phyloP scores from a whole-genome alignment of 2,329 filamentous ascomycete species.

The Verticillium zaregamsianum region DNA sequence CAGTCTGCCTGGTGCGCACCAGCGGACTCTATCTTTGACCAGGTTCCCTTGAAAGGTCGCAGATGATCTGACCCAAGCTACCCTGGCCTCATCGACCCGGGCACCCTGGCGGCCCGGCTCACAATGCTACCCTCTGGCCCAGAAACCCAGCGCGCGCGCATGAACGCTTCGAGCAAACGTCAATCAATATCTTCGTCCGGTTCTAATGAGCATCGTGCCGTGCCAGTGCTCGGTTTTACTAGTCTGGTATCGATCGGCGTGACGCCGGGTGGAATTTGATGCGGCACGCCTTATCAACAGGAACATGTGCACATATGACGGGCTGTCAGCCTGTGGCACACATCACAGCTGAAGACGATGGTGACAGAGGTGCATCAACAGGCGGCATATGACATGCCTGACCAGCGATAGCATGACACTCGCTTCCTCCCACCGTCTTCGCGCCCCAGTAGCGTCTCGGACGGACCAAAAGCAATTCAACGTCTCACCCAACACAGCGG shows the following conservation, averaged over 20 bases:
- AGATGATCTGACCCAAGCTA: background rate
- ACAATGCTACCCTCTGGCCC: background rate
- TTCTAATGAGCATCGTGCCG: background rate
- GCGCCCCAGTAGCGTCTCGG: background rate
- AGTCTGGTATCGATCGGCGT: background rate
- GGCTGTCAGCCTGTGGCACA: background rate
- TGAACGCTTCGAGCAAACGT: background rate
- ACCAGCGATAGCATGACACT: background rate
- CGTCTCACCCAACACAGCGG: background rate
- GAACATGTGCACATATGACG: background rate
- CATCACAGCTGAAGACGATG: background rate
- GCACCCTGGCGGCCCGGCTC: background rate
- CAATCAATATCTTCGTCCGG: background rate
- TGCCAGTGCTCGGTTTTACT: background rate
- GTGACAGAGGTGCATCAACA: background rate
- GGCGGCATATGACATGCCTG: background rate
- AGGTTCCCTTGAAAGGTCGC: background rate
- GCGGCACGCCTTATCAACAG: background rate
- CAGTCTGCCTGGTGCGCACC: background rate
- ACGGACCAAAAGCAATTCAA: background rate
- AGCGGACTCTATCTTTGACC: background rate
- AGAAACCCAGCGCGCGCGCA: background rate
- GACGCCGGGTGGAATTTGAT: background rate
- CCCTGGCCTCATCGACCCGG: background rate
- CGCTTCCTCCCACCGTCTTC: background rate